Conservation (phyloP, 1,139 yeast species). For the Geotrichum bryndzae region DNA sequence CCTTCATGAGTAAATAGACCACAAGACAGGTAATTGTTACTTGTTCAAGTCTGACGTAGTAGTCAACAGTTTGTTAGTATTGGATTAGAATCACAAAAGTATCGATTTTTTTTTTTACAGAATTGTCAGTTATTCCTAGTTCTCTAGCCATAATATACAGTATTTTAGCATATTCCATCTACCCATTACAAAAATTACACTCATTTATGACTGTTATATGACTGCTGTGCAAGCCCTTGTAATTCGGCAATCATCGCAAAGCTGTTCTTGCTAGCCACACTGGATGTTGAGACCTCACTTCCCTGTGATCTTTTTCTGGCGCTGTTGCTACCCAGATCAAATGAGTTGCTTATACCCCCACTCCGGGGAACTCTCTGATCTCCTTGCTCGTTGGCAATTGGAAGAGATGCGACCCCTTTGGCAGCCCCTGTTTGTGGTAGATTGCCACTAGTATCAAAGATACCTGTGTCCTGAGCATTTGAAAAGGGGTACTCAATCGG, state of each 20-base stretch:
- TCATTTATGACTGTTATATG: neutral
- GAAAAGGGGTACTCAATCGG: neutral
- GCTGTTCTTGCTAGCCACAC: neutral
- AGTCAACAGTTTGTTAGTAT: neutral
- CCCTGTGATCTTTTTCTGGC: neutral
- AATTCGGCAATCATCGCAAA: neutral
- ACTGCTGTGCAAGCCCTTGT: conserved; percentile 1
- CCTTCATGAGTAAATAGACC: neutral
- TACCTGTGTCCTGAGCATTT: neutral
- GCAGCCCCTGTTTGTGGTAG: neutral
- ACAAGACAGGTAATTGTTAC: neutral
- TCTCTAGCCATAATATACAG: no score
- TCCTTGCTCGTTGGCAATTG: conserved; percentile 7
- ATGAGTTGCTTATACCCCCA: neutral
- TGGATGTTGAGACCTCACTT: neutral
- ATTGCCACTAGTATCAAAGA: neutral
- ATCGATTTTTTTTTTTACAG: no score
- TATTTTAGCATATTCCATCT: no score
- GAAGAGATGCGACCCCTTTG: conserved; percentile 13
- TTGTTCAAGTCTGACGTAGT: neutral
- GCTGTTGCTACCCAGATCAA: neutral
- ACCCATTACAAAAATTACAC: neutral
- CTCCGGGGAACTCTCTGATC: conserved; percentile 7
- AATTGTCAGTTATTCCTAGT: no score
- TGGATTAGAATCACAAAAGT: no score